These are phyloP conservation scores for Pichia sp. DNA, from an alignment of 1,139 yeast genomes.

Conservation along the genomic window DNA sequence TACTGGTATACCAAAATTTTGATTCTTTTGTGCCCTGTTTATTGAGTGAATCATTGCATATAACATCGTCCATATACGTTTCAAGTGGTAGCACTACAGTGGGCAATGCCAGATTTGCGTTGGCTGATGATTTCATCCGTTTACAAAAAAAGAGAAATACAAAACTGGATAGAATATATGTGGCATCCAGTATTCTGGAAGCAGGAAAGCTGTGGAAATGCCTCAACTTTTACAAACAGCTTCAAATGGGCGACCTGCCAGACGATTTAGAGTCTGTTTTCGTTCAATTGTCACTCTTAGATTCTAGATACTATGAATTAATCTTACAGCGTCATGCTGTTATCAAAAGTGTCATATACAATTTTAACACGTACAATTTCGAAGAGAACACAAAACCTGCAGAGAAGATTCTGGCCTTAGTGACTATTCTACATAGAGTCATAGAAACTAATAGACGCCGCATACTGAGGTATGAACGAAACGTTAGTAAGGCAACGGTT, in stretches of 20 bases:
- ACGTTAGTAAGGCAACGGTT: conserved; percentile 1
- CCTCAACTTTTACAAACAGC: background rate
- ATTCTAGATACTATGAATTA: conserved; percentile 21
- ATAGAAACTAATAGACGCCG: background rate
- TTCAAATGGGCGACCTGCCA: conserved; percentile 1
- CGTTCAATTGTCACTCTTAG: conserved; percentile 18
- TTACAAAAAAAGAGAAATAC: conserved; percentile 10
- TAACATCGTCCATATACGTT: conserved; percentile 10
- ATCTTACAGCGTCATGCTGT: conserved; percentile 9
- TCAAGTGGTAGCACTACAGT: background rate
- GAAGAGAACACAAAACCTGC: background rate
- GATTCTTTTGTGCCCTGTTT: conserved; percentile 21
- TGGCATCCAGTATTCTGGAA: conserved; percentile 19
- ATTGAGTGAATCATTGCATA: conserved; percentile 19
- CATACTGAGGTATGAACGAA: background rate
- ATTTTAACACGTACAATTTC: background rate
- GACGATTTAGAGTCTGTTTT: conserved; percentile 17
- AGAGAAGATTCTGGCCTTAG: conserved; percentile 2
- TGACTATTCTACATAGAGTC: conserved; percentile 4
- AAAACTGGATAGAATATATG: conserved; percentile 15
- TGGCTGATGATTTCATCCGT: conserved; percentile 2
- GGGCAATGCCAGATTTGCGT: background rate
- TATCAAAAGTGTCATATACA: background rate
- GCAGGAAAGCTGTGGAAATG: conserved; percentile 8
- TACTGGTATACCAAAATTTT: conserved; percentile 5